Conservation (phyloP, 331 rosid species). For the Cydonia oblonga region DNA sequence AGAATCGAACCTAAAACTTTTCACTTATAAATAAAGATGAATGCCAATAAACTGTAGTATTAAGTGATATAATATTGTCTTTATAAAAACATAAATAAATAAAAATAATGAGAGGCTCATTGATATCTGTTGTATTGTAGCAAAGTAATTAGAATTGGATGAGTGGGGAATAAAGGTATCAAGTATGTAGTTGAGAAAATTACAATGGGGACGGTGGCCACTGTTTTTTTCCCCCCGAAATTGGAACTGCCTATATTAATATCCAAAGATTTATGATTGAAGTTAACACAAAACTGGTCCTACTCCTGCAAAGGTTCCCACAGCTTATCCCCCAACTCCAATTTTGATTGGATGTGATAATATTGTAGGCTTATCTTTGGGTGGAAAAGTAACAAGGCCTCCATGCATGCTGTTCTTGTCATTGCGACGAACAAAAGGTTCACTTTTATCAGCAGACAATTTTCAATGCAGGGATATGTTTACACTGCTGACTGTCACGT, state of each 20-base stretch:
- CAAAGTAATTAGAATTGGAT: no score
- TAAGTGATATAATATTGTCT: no score
- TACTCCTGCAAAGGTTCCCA: neutral
- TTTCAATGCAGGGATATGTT: neutral
- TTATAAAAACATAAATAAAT: no score
- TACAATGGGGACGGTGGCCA: no score
- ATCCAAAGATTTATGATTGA: neutral
- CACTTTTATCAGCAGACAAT: neutral
- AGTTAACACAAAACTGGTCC: neutral
- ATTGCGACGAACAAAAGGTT: neutral
- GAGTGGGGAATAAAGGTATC: no score
- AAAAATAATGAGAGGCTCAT: no score
- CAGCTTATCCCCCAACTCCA: neutral
- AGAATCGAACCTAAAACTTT: no score
- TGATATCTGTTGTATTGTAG: no score
- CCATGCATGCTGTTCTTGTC: neutral
- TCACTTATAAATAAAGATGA: accelerated
- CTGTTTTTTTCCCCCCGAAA: no score
- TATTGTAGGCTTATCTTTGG: neutral
- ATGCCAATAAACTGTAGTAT: no score
- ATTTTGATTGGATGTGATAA: neutral
- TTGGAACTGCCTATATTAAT: neutral
- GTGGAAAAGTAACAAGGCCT: neutral
- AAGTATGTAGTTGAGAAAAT: no score
- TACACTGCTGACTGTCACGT: neutral